Conservation (phyloP, 2,329 filamentous ascomycete species). For the Colletotrichum euphorbiae region DNA sequence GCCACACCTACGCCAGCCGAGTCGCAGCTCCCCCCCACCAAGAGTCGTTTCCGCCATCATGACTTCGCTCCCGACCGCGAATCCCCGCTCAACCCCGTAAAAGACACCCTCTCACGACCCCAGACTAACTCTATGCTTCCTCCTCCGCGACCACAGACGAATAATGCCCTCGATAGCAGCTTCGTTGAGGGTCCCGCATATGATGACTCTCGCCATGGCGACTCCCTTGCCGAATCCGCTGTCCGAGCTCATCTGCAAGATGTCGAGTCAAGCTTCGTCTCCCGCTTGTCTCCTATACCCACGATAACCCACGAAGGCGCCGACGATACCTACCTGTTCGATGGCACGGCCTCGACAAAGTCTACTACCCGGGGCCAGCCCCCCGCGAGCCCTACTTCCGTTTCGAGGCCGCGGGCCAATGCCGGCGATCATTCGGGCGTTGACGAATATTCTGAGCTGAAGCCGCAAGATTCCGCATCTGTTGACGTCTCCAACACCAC, state of each 20-base stretch:
- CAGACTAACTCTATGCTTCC: slow-evolving; percentile 38
- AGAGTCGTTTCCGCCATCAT: slow-evolving; percentile 4
- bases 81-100: slow-evolving; percentile 22
- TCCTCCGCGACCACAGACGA: slow-evolving; percentile 40
- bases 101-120: slow-evolving; percentile 15
- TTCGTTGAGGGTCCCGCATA: slow-evolving; percentile 55
- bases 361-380: slow-evolving; percentile 49
- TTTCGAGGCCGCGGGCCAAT: slow-evolving; percentile 20
- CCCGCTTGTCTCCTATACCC: slow-evolving; percentile 67
- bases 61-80: slow-evolving; percentile 2
- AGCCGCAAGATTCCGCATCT: slow-evolving; percentile 42
- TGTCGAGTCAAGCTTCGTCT: slow-evolving; percentile 74
- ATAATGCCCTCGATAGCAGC: slow-evolving; percentile 51
- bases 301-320: slow-evolving; percentile 58
- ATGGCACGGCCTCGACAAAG: slow-evolving; percentile 52
- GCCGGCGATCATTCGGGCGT: slow-evolving; percentile 6
- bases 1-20: slow-evolving; percentile 6
- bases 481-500: slow-evolving; percentile 57
- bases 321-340: slow-evolving; percentile 72
- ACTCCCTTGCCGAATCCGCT: slow-evolving; percentile 65
- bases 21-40: slow-evolving; percentile 30
- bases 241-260: slow-evolving; percentile 70
- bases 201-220: slow-evolving; percentile 53
- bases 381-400: slow-evolving; percentile 38
- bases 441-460: slow-evolving; percentile 32